Evolutionary conservation across 345 rosid species (phyloP), one percentile per base, ranked within the genome.

Genomic region (Euphorbia lathyris): DNA sequence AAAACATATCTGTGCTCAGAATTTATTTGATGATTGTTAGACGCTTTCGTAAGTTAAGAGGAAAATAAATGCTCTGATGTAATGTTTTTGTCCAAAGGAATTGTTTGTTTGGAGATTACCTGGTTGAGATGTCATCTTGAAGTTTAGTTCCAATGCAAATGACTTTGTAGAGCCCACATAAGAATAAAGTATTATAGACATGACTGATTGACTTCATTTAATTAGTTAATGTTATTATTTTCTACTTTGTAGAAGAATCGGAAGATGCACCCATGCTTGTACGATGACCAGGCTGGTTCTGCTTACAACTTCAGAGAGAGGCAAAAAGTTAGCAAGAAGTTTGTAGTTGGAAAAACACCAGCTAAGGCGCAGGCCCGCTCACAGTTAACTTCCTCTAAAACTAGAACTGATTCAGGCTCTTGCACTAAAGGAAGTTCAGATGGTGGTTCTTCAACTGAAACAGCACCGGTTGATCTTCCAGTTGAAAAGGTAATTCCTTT

Each of bases 221-320:
- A 34, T 23, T 64, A 77, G 72, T 69, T 38, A 38, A 20, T 48
- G 20, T 61, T 36, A 17, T 74, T 19, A 57, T 67, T 58, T 58
- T 17, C 63, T 17, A 16, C 72, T 72, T 66, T 79, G 72, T 83
- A 90, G 97, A 90, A 80, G 81, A 62, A 80, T 63, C 88, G 81
- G 84, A 88, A 74, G 86, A 87, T 85, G 92, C 97, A 85, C 76
- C 99, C 97, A 3, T 81, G 75, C 69, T 60, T 86, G 82, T 90
- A 92, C 72, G 97, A 86, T 20, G 97, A 88, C 80, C 80, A 81
- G 23, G 56, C 61, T 74, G 93, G 88, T 72, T 72, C 86, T 52
- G 74, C 66, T 55, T 95, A 95, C 86, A 88, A 90, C 68, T 78
- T 90, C 65, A 82, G 99, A 77, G 91, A 87, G 78, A 84, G 97